A percentile compares a stretch with the other conserved stretches of the same genome.
Evolutionary conservation across 169 alveolate species (phyloP).

Genomic region (Toxoplasma gondii): DNA sequence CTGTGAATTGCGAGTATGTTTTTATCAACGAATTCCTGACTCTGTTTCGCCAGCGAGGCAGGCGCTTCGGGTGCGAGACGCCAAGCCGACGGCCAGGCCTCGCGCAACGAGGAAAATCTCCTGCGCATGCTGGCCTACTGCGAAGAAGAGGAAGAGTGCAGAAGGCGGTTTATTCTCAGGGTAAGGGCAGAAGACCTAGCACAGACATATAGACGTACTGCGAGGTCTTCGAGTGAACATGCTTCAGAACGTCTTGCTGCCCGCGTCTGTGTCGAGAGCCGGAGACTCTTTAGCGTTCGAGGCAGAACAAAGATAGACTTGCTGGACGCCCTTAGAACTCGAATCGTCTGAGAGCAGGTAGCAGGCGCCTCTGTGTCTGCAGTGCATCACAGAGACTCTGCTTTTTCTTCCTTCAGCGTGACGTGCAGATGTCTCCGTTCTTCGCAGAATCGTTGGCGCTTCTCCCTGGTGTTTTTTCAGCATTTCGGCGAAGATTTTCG

Average conservation of each 20-base stretch:
- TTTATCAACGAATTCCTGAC: no score
- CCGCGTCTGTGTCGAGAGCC: background rate
- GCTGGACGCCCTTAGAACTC: no score
- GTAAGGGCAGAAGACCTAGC: background rate
- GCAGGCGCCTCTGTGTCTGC: no score
- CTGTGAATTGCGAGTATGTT: no score
- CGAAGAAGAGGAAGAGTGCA: slow-evolving; percentile 52
- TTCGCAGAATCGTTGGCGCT: no score
- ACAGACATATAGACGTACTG: background rate
- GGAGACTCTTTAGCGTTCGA: no score
- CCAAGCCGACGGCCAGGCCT: background rate
- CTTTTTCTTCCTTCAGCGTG: no score
- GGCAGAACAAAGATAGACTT: no score
- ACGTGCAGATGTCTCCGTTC: no score
- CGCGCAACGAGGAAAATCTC: slow-evolving; percentile 37
- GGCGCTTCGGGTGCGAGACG: background rate
- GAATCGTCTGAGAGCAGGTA: no score
- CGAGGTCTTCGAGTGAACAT: background rate
- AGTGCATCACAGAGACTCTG: no score
- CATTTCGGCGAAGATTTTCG: slow-evolving; percentile 64
- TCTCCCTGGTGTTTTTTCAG: background rate
- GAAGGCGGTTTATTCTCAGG: slow-evolving; percentile 40
- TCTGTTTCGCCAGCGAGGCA: background rate
- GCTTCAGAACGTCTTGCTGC: no score
- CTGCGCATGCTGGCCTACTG: slow-evolving; percentile 54